A percentile compares a stretch with the other conserved stretches of the same genome.
phyloP scores from a whole-genome alignment of 208 protist genomes.

The Trypanosoma caninum region DNA sequence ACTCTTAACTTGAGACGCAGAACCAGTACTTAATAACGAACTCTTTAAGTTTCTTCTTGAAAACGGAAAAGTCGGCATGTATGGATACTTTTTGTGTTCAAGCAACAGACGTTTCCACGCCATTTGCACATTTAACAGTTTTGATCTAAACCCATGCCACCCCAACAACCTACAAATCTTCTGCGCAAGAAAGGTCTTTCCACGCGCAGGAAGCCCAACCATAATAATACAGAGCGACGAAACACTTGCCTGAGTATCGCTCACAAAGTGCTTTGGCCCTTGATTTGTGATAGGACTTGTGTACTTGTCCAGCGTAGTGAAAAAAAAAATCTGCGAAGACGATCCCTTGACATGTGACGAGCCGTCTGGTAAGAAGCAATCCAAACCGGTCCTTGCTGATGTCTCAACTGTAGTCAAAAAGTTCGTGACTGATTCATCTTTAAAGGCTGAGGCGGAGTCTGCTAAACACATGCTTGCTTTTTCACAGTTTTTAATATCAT shows the following conservation, averaged over 20 bases:
- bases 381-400: too few species aligned
- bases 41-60: too few species aligned
- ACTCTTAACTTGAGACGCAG: too few species aligned
- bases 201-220: conserved; percentile 87
- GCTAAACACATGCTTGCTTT: too few species aligned
- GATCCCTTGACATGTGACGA: neutral
- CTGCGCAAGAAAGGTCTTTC: conserved; percentile 89
- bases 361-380: neutral
- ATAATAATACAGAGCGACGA: conserved; percentile 77
- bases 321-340: conserved; percentile 4
- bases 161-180: conserved; percentile 84
- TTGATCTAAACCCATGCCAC: conserved; percentile 72
- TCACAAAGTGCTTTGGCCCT: conserved; percentile 70
- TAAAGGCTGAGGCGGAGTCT: too few species aligned
- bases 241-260: conserved; percentile 33
- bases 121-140: conserved; percentile 76
- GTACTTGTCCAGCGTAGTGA: conserved; percentile 27
- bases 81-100: conserved; percentile 24
- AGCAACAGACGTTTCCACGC: conserved; percentile 63
- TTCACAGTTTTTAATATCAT: too few species aligned
- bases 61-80: too few species aligned
- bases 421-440: too few species aligned
- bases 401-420: too few species aligned
- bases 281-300: conserved; percentile 66
- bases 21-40: too few species aligned